Evolutionary conservation across 1,284 basidiomycete species (phyloP), one percentile per base, ranked within the genome.

Genomic region (Pseudozyma tsukubaensis): DNA sequence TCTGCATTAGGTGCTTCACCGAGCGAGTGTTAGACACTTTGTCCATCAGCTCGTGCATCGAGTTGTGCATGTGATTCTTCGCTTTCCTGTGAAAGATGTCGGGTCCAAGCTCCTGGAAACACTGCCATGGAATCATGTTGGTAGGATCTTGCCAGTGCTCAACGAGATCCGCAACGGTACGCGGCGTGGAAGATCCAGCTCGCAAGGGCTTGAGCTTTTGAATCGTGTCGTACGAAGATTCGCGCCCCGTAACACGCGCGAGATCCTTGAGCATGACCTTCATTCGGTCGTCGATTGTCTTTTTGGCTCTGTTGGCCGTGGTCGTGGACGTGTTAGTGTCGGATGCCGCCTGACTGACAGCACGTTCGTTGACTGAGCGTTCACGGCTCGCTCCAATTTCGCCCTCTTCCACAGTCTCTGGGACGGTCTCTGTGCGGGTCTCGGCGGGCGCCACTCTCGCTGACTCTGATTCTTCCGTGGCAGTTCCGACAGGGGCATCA

Each of bases 111-210:
- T 67, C 60, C 42, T 72, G 49, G 29, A 72, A 24, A 37, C 70
- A 72, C 3, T 24, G 49, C 70, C 70, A 72, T 0, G 70, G 70
- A 21, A 72, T 68, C 60, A 72, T 53, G 34, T 54, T 63, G 35
- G 52, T 47, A 10, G 70, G 70, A 24, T 67, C 60, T 18, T 72
- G 70, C 70, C 70, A 72, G 13, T 55, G 29, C 14, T 72, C 57
- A 14, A 64, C 60, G 14, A 63, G 45, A n/a, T 72, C 59, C 16
- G 48, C 37, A 5, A 72, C 42, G 5, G 60, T 67, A 6, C 49
- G 40, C 13, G 35, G 44, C 4, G 60, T 57, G 0, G 64, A 40
- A 5, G 11, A 12, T 10, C 70, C 64, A 4, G 18, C 42, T 24
- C 57, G 50, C 5, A 24, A 36, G 13, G 56, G 56, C 50, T 68